Conservation (phyloP, 768 basidiomycete species). For the Amanita muscaria region DNA sequence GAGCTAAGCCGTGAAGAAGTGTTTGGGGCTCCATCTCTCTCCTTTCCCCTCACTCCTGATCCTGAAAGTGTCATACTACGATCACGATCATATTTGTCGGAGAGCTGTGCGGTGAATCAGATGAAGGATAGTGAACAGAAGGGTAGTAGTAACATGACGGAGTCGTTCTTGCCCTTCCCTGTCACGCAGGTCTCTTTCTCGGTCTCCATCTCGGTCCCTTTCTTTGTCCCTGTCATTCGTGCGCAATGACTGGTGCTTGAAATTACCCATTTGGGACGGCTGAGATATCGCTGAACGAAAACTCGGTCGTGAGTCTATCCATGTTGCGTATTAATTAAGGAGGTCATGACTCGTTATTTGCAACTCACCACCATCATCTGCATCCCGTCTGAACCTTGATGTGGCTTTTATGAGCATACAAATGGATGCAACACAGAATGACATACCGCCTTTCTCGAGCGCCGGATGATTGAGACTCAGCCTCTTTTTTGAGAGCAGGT, state of each 20-base stretch:
- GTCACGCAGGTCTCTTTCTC: constrained; percentile 50
- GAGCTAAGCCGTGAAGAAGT: constrained; percentile 33
- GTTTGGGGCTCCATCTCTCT: constrained; percentile 61
- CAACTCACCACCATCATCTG: constrained; percentile 60
- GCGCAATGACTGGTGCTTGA: constrained; percentile 80
- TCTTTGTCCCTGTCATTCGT: constrained; percentile 43
- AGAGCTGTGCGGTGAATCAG: constrained; percentile 42
- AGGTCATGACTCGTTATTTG: background rate
- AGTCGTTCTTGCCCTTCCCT: constrained; percentile 74
- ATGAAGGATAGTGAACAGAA: constrained; percentile 1
- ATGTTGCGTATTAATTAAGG: constrained; percentile 6
- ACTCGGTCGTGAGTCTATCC: constrained; percentile 48
- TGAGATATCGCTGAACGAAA: constrained; percentile 70
- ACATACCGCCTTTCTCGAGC: constrained; percentile 62
- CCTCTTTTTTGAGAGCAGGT: constrained; percentile 57
- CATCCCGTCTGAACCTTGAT: constrained; percentile 63
- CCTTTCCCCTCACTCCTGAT: constrained; percentile 47
- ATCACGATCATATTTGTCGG: constrained; percentile 83
- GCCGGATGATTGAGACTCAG: constrained; percentile 46
- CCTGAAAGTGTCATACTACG: constrained; percentile 53
- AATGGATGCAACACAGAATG: constrained; percentile 5
- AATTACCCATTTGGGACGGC: constrained; percentile 89
- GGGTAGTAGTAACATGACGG: constrained; percentile 49
- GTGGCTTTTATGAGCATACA: constrained; percentile 11
- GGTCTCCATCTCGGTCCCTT: constrained; percentile 37